phyloP scores from a whole-genome alignment of 352 stramenopile genomes.

The Globisporangium nodosum region DNA sequence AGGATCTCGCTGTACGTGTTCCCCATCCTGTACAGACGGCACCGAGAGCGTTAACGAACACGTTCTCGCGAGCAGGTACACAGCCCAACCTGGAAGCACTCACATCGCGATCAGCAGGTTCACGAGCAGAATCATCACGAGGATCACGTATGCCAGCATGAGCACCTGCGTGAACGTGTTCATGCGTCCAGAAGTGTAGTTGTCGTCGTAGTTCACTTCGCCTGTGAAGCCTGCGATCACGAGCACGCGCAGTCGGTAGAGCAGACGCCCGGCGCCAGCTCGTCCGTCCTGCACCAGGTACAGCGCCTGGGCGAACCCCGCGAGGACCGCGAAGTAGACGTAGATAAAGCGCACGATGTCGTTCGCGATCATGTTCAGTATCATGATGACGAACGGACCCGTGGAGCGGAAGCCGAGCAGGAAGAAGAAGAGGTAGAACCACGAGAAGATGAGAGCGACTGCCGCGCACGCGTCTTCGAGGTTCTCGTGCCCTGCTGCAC shows the following conservation, averaged over 20 bases:
- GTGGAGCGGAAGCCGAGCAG: constrained; percentile 54
- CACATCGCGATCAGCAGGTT: constrained; percentile 67
- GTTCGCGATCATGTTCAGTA: constrained; percentile 52
- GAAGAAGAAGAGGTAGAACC: constrained; percentile 70
- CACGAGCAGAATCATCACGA: constrained; percentile 61
- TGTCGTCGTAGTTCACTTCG: constrained; percentile 60
- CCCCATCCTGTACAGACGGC: constrained; percentile 33
- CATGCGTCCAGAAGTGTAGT: constrained; percentile 37
- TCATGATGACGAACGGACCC: constrained; percentile 66
- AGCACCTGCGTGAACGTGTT: constrained; percentile 41
- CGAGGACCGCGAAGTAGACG: constrained; percentile 48
- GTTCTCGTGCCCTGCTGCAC: constrained; percentile 16
- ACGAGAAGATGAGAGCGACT: constrained; percentile 45
- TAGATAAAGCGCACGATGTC: constrained; percentile 56
- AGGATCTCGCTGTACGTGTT: constrained; percentile 60
- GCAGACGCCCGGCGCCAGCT: constrained; percentile 18
- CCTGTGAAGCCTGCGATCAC: constrained; percentile 51
- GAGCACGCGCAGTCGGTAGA: constrained; percentile 44
- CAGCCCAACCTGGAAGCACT: not conserved
- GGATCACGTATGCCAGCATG: constrained; percentile 53
- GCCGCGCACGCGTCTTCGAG: constrained; percentile 37
- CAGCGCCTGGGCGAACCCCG: constrained; percentile 46
- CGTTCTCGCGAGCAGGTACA: too few species aligned
- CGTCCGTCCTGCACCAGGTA: constrained; percentile 51
- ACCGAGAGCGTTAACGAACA: not conserved